Percentiles rank a stretch among this genome's conserved stretches.
Evolutionary conservation across 768 basidiomycete genomes (phyloP).

Genomic region (Tulasnella calospora): DNA sequence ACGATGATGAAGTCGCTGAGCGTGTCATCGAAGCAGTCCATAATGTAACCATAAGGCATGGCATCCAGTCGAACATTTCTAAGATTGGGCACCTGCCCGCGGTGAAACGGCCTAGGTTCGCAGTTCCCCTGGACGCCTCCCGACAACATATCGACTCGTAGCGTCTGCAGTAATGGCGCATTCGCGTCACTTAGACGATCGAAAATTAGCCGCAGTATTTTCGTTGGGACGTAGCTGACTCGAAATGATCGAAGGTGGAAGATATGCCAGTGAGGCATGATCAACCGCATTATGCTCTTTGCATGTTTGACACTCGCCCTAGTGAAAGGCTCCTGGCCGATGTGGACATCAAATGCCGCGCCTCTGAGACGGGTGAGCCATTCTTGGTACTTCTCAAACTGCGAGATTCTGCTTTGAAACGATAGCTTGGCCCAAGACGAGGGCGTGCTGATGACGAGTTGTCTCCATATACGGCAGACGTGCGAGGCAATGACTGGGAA

Average conservation of each 20-base stretch:
- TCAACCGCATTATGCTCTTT: not conserved
- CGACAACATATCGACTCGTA: not conserved
- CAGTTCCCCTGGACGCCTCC: not conserved
- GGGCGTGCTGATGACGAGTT: too few species aligned
- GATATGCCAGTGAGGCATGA: not conserved
- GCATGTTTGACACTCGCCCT: not conserved
- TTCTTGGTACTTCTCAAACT: too few species aligned
- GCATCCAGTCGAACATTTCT: not conserved
- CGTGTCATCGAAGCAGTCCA: not conserved
- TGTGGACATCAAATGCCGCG: not conserved
- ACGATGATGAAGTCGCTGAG: not conserved
- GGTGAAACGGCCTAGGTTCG: not conserved
- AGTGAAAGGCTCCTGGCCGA: not conserved
- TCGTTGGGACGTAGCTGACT: not conserved
- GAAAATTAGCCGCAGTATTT: slow-evolving; percentile 49
- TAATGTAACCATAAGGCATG: not conserved
- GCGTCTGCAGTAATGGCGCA: not conserved
- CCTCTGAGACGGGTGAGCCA: too few species aligned
- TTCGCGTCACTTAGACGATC: not conserved
- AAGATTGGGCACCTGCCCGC: not conserved
- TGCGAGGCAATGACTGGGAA: too few species aligned
- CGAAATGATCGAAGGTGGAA: slow-evolving; percentile 38
- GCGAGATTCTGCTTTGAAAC: too few species aligned
- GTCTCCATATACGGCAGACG: too few species aligned
- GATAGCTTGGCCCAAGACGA: too few species aligned